A percentile compares a stretch with the other conserved stretches of the same genome.
These are phyloP conservation scores for Sugiyamaella novakii DNA, from an alignment of 1,139 yeast species.

Conservation along the genomic window DNA sequence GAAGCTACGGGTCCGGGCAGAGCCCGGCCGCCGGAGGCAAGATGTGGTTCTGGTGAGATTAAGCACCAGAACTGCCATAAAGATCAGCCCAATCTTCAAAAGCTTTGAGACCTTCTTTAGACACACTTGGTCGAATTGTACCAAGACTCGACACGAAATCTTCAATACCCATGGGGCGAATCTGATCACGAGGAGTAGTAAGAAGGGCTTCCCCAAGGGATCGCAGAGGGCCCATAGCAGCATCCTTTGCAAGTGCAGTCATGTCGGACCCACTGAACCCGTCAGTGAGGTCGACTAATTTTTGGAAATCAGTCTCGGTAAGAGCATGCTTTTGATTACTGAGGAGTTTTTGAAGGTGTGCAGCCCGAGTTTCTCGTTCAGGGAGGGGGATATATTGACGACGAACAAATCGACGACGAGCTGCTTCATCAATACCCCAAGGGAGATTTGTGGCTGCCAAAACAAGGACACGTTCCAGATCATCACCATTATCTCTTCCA, in stretches of 20 bases:
- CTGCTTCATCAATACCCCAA: slow-evolving; percentile 99
- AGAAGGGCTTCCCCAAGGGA: slow-evolving; percentile 86
- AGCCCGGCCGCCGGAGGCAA: not conserved
- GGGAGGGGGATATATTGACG: slow-evolving; percentile 95
- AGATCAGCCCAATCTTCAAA: slow-evolving; percentile 89
- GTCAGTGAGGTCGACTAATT: slow-evolving; percentile 63
- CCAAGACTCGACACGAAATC: slow-evolving; percentile 80
- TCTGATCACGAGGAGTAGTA: slow-evolving; percentile 81
- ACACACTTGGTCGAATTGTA: slow-evolving; percentile 90
- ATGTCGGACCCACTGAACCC: slow-evolving; percentile 94
- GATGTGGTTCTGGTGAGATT: slow-evolving; percentile 11
- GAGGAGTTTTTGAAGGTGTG: slow-evolving; percentile 71
- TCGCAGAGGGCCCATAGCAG: slow-evolving; percentile 97
- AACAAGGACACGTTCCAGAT: slow-evolving; percentile 77
- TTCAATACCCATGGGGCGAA: slow-evolving; percentile 71
- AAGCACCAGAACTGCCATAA: slow-evolving; percentile 90
- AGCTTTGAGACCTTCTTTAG: slow-evolving; percentile 73
- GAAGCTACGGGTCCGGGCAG: not conserved
- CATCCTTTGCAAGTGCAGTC: slow-evolving; percentile 94
- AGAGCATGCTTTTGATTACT: slow-evolving; percentile 72
- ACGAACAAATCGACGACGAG: slow-evolving; percentile 89
- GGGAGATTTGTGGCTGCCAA: slow-evolving; percentile 96
- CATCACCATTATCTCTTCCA: slow-evolving; percentile 55
- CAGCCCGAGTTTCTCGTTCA: slow-evolving; percentile 75
- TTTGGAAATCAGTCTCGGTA: slow-evolving; percentile 61